phyloP scores from a whole-genome alignment of 179 eudicot genomes.

The Silene coronaria region DNA sequence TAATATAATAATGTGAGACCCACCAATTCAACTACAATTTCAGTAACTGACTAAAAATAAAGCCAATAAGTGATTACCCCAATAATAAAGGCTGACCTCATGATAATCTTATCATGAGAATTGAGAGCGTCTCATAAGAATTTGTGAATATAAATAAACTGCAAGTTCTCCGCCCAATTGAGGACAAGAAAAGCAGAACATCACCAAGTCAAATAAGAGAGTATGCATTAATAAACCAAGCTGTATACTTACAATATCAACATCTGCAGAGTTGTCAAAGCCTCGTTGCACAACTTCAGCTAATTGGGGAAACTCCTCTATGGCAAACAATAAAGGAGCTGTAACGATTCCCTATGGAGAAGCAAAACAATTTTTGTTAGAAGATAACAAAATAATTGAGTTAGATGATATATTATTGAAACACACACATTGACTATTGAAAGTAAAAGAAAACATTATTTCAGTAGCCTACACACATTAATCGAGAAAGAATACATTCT shows the following conservation, averaged over 20 bases:
- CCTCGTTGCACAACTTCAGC: constrained; percentile 63
- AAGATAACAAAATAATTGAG: neutral
- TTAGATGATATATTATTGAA: neutral
- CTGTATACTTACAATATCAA: constrained; percentile 65
- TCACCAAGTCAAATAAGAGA: neutral
- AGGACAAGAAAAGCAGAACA: neutral
- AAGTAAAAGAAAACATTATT: neutral
- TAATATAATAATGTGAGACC: too few relatives aligned
- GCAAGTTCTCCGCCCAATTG: neutral
- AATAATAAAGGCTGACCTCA: too few relatives aligned
- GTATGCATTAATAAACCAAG: neutral
- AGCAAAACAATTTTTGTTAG: neutral
- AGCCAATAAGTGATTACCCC: too few relatives aligned
- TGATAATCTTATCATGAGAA: neutral
- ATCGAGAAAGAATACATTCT: too few relatives aligned
- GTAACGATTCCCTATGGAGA: constrained; percentile 70
- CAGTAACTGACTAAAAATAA: too few relatives aligned
- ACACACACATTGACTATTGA: neutral
- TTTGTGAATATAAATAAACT: neutral
- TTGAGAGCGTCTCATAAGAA: neutral
- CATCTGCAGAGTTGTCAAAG: constrained; percentile 56
- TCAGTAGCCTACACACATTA: neutral
- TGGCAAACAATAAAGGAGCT: constrained; percentile 83
- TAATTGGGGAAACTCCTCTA: constrained; percentile 86
- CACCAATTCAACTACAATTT: too few relatives aligned